Base-by-base conservation (phyloP, 2,329 filamentous ascomycete genomes). In the Plenodomus tracheiphilus region DNA sequence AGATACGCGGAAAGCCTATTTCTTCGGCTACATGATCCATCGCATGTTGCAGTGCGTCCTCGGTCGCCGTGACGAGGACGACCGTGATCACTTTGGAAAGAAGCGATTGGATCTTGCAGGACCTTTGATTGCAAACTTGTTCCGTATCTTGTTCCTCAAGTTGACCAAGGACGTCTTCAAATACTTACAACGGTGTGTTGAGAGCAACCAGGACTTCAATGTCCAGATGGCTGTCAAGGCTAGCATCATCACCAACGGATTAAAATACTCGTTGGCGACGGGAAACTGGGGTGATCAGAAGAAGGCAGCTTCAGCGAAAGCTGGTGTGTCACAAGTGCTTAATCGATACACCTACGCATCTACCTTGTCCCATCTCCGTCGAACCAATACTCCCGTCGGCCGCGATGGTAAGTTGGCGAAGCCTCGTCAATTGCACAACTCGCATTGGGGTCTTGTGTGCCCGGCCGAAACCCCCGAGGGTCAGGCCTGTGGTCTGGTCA, bases 251-350 rank as follows among this genome's bases (percentile, higher is more conserved):
- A 96, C 92, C 17, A 95, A 94, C 68, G 94, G 93, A 41, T 77
- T 99, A 59, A 96, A 97, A 71, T 99, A 99, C 75, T 97, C 94
- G 43, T 80, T 99, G 54, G 93, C 94, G 20, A 99, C 94, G 13
- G 94, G 94, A 59, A 99, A 99, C 75, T 99, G 94, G 95, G 95
- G 94, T 68, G 94, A 99, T 60, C 94, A 99, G 78, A 99, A 97
- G 82, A 99, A 97, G 79, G 92, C 94, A 17, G 89, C 89, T 64
- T 93, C 88, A 62, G 90, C 92, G 1, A 97, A 95, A 57, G 94
- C 94, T 39, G 95, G 94, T 81, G 94, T 99, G 39, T 97, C 93
- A 40, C 94, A 99, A 76, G 95, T 99, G 75, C 77, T 99, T 66
- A 99, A 97, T 78, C 85, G 94, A 71, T 99, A 97, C 72, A 97